These are phyloP conservation scores for Lathyrus tuberosus DNA, from an alignment of 306 rosid genomes.

Conservation along the genomic window DNA sequence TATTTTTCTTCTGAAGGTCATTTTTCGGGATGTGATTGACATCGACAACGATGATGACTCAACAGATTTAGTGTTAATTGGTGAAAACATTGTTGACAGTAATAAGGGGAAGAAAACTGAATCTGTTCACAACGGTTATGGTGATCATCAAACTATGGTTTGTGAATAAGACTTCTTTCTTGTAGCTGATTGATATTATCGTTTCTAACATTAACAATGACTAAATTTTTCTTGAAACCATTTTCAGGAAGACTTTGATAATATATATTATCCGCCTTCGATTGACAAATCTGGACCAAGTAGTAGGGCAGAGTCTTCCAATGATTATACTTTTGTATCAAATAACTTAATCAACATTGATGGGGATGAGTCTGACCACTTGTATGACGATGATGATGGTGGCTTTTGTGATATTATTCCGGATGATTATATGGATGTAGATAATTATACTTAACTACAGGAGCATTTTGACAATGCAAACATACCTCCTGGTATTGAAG, in stretches of 20 bases:
- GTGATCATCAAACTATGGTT: slow-evolving; percentile 57
- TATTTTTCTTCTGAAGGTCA: slow-evolving; percentile 47
- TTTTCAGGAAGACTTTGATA: too few species aligned
- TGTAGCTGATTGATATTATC: slow-evolving; percentile 33
- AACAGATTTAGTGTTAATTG: slow-evolving; percentile 45
- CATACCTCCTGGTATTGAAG: slow-evolving; percentile 82
- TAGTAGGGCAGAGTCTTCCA: too few species aligned
- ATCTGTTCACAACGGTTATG: slow-evolving; percentile 45
- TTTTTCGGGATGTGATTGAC: slow-evolving; percentile 57
- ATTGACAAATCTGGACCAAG: too few species aligned
- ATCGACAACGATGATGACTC: slow-evolving; percentile 56
- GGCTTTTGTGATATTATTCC: slow-evolving; percentile 40
- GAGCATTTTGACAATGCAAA: slow-evolving; percentile 66
- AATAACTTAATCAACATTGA: too few species aligned
- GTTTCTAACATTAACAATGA: neutral
- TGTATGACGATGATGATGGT: too few species aligned
- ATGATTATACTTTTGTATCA: too few species aligned
- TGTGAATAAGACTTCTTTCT: slow-evolving; percentile 38
- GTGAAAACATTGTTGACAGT: slow-evolving; percentile 44
- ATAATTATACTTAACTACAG: slow-evolving; percentile 60
- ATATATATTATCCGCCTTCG: too few species aligned
- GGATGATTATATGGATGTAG: slow-evolving; percentile 63
- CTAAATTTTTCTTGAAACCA: too few species aligned
- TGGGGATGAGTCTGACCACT: too few species aligned
- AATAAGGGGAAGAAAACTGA: slow-evolving; percentile 62